Evolutionary conservation across 2,329 filamentous ascomycete species (phyloP), one percentile per base, ranked within the genome.

Genomic region (Nannizziopsis barbatae): DNA sequence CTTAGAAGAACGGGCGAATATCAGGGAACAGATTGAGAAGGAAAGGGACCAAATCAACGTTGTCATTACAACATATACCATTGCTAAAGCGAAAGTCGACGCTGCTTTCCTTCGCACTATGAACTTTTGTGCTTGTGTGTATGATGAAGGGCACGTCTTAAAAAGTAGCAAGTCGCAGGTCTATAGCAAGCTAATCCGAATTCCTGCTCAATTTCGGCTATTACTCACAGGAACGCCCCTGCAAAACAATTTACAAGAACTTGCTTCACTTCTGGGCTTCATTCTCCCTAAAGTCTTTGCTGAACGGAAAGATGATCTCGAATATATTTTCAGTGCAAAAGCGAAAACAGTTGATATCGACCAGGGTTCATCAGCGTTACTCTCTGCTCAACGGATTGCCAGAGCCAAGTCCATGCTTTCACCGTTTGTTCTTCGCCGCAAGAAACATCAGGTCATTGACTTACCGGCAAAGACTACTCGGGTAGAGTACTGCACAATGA

Each of bases 221-320:
- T 74, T 98, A 3, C 76, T 98, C 20, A 86, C 83, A 22, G 92
- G 92, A 37, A 98, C 92, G 0, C 92, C 92, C 0, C 75, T 98
- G 10, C 92, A 98, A 59, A 98, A 98, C 68, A 96, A 96, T 62
- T 72, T 98, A 15, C 83, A 90, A 61, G 92, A 98, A 67, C 79
- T 98, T 59, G 83, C 88, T 36, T 85, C 88, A 2, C 77, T 98
- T 11, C 76, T 98, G 10, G 86, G 83, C n/a, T 96, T 98, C 62
- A 88, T 98, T 59, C 83, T 96, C 65, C 92, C 92, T 0, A 70
- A 77, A 6, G 76, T 96, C 32, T 98, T 98, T 63, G 72, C 77
- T 8, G 77, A 82, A 32, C 80, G 83, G 54, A 80, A 84, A 57
- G 81, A 92, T 7, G 80, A 89, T 52, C 75, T 98, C n/a, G 75